phyloP scores from a whole-genome alignment of 2,329 filamentous ascomycete genomes.

The Gremmenia infestans region DNA sequence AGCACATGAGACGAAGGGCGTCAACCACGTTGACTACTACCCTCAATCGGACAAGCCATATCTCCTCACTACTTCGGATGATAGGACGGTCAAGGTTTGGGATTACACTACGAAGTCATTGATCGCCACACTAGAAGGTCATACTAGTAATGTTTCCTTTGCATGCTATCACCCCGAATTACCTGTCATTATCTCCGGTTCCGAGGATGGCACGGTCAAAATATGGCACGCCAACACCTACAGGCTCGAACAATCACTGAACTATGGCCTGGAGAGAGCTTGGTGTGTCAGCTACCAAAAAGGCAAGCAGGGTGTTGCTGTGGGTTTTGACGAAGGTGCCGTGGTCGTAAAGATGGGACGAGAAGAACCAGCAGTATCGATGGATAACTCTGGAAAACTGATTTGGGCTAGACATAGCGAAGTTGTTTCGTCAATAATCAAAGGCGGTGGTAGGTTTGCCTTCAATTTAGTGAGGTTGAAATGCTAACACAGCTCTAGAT shows the following conservation, averaged over 20 bases:
- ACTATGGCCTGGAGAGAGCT: slow-evolving; percentile 90
- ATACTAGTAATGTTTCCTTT: slow-evolving; percentile 97
- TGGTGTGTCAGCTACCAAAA: slow-evolving; percentile 98
- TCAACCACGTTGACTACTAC: slow-evolving; percentile 95
- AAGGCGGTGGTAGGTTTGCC: slow-evolving; percentile 60
- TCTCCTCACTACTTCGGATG: slow-evolving; percentile 92
- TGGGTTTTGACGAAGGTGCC: slow-evolving; percentile 96
- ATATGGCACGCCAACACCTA: slow-evolving; percentile 99
- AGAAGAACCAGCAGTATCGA: slow-evolving; percentile 94
- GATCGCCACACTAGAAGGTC: slow-evolving; percentile 93
- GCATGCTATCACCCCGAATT: slow-evolving; percentile 97
- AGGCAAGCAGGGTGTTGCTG: slow-evolving; percentile 87
- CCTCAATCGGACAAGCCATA: slow-evolving; percentile 74
- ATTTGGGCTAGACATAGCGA: slow-evolving; percentile 96
- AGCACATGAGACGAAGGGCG: slow-evolving; percentile 93
- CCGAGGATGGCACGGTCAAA: slow-evolving; percentile 94
- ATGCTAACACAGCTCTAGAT: slow-evolving; percentile 48
- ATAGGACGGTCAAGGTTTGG: slow-evolving; percentile 96
- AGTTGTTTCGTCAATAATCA: slow-evolving; percentile 91
- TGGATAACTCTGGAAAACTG: slow-evolving; percentile 93
- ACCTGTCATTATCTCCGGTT: slow-evolving; percentile 95
- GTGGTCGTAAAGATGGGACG: slow-evolving; percentile 97
- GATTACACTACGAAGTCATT: slow-evolving; percentile 98
- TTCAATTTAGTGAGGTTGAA: not conserved
- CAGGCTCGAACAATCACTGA: slow-evolving; percentile 89